Percentiles rank a stretch among this genome's conserved stretches.
These are phyloP conservation scores for Conticribra weissflogii DNA, from an alignment of 108 stramenopile species.

Conservation along the genomic window DNA sequence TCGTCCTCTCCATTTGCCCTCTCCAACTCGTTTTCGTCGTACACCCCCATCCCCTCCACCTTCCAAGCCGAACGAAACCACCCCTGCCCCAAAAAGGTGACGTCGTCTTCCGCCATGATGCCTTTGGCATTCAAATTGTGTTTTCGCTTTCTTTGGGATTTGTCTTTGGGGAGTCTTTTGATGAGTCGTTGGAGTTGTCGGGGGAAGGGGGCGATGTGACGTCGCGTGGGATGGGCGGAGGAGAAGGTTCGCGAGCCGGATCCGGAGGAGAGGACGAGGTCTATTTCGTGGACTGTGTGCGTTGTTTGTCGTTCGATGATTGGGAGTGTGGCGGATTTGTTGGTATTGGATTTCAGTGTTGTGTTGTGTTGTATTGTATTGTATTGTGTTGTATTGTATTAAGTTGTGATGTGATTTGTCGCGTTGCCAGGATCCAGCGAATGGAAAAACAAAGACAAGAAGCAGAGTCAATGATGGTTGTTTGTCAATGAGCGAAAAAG, in stretches of 20 bases:
- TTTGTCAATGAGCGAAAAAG: background rate
- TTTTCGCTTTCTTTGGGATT: slow-evolving; percentile 8
- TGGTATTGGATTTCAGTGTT: too few relatives aligned
- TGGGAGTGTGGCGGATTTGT: background rate
- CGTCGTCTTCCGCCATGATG: slow-evolving; percentile 28
- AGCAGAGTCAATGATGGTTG: too few relatives aligned
- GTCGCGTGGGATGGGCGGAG: slow-evolving; percentile 1
- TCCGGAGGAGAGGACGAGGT: slow-evolving; percentile 46
- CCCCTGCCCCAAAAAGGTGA: slow-evolving; percentile 75
- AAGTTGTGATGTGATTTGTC: background rate
- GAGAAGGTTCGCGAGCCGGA: slow-evolving; percentile 26
- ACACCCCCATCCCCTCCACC: slow-evolving; percentile 27
- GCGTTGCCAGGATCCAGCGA: background rate
- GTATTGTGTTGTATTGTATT: too few relatives aligned
- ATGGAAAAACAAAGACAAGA: too few relatives aligned
- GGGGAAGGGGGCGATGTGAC: slow-evolving; percentile 27
- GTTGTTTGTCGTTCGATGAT: too few relatives aligned
- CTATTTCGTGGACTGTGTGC: slow-evolving; percentile 79
- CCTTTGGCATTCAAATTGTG: slow-evolving; percentile 35
- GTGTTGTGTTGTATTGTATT: too few relatives aligned
- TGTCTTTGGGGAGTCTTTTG: background rate
- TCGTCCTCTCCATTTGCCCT: slow-evolving; percentile 25
- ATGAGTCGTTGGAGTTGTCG: slow-evolving; percentile 13
- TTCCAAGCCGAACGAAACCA: slow-evolving; percentile 88
- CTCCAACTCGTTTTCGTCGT: slow-evolving; percentile 33